A percentile compares a stretch with the other conserved stretches of the same genome.
These are phyloP conservation scores for Endocarpon pusillum DNA, from an alignment of 495 filamentous ascomycete species.

Conservation along the genomic window DNA sequence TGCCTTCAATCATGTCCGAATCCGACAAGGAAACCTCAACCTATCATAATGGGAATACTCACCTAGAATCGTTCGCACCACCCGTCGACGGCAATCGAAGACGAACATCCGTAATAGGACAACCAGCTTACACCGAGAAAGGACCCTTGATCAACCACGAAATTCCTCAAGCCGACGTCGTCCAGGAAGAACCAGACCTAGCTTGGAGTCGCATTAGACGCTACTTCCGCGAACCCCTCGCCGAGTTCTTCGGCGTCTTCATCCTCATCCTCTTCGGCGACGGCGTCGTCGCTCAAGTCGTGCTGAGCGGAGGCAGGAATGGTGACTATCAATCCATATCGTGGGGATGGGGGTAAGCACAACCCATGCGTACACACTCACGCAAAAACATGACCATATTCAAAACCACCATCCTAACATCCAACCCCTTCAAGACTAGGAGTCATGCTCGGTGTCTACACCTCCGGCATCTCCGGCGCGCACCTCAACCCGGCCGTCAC, in stretches of 20 bases:
- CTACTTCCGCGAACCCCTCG: slow-evolving; percentile 34
- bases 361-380: too few relatives aligned
- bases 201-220: slow-evolving; percentile 31
- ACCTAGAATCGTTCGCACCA: too few relatives aligned
- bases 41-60: too few relatives aligned
- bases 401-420: not conserved
- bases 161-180: too few relatives aligned
- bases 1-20: too few relatives aligned
- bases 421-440: too few relatives aligned
- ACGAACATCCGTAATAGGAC: too few relatives aligned
- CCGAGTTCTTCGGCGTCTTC: slow-evolving; percentile 48
- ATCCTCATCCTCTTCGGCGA: slow-evolving; percentile 47
- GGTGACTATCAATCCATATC: slow-evolving; percentile 43
- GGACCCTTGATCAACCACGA: too few relatives aligned
- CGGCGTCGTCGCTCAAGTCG: slow-evolving; percentile 41
- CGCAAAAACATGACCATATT: not conserved
- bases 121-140: too few relatives aligned
- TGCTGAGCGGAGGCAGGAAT: slow-evolving; percentile 29
- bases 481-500: slow-evolving; percentile 42
- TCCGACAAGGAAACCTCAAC: too few relatives aligned
- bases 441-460: slow-evolving; percentile 42
- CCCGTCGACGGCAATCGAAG: too few relatives aligned
- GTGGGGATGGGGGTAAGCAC: slow-evolving; percentile 36
- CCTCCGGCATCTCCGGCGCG: slow-evolving; percentile 33
- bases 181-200: slow-evolving; percentile 16